Evolutionary conservation across 1,139 yeast genomes (phyloP), one percentile per base, ranked within the genome.

Genomic region (Hansenula lynferdii): DNA sequence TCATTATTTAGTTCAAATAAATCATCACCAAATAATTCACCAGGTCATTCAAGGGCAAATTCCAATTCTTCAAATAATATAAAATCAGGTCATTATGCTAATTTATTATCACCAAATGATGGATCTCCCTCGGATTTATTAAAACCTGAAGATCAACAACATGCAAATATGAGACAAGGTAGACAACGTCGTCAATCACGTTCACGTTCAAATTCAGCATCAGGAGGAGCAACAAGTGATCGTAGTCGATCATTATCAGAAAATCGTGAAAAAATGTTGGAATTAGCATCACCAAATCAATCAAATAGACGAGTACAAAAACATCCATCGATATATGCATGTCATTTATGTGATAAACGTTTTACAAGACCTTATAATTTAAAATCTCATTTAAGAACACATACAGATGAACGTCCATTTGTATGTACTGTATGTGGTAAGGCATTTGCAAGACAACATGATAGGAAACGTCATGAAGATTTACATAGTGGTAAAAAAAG

Each of bases 371-470:
- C 96, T 0, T 92, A 92, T 61, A 92, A 92, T 57, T 67, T 92
- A 52, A 85, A 92, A 51, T 86, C 96, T 0, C 98, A 92, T 64
- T 66, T 85, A 54, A 67, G 96, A 42, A 90, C 97, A 0, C 98
- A 92, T 59, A 90, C 97, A 0, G 90, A 89, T 57, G 97, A 92
- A 57, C 69, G 95, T 43, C 98, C 98, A 5, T 92, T 80, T 57
- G 73, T 79, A 20, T 92, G 98, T 64, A 71, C 77, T 14, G 76
- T 83, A 7, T 92, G 98, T 63, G 94, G 94, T 8, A 87, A 89
- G 61, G 92, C 96, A 4, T 92, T 92, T 72, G 97, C 97, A 1
- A 68, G 98, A 42, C 96, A 89, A 56, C 97, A 92, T 56, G 98
- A 92, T 61, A 68, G 95, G 31, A 89, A 87, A 57, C 72, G 98